Evolutionary conservation across 2,329 filamentous ascomycete genomes (phyloP), one percentile per base, ranked within the genome.

Genomic region (Lomentospora prolificans): DNA sequence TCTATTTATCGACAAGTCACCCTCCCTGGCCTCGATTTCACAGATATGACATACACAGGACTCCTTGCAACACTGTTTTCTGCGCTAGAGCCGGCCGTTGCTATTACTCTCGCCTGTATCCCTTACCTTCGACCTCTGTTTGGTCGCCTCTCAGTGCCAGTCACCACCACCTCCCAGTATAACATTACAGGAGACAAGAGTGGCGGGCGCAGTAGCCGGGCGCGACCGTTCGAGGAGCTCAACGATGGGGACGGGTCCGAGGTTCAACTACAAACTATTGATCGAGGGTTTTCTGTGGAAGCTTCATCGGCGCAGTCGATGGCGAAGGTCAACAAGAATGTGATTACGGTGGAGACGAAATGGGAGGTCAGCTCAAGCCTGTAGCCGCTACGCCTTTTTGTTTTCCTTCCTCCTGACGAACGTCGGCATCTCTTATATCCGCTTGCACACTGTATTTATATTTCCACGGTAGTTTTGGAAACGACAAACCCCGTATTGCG

Each of bases 41-140:
- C 28, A 28, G 57, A 58, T 50, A 58, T 58, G 46, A 56, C 57
- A 2, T 50, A 51, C 46, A 65, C 64, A 6, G 63, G 69, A 36
- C 64, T 66, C 19, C 61, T 60, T 7, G 67, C 70, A 3, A 65
- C 65, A 46, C 62, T 73, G 54, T 72, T 70, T 60, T 66, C 64
- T 14, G 65, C 64, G 8, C 58, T 71, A 17, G 72, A 74, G 59
- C 70, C 70, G 17, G 68, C 62, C 50, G 62, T 74, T 27, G 70
- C 65, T 33, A 65, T 75, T 9, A 66, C 66, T 6, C 60, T 70
- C 10, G 67, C 69, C n/a, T 74, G 69, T 55, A 62, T 74, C 19
- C 71, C 72, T 0, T 64, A 72, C 14, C 63, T 74, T 30, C 67
- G 71, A 1, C 71, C 72, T 4, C 63, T 75, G 6, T 61, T 75